phyloP scores from a whole-genome alignment of 1,139 yeast species.

The Scheffersomyces stambukii region DNA sequence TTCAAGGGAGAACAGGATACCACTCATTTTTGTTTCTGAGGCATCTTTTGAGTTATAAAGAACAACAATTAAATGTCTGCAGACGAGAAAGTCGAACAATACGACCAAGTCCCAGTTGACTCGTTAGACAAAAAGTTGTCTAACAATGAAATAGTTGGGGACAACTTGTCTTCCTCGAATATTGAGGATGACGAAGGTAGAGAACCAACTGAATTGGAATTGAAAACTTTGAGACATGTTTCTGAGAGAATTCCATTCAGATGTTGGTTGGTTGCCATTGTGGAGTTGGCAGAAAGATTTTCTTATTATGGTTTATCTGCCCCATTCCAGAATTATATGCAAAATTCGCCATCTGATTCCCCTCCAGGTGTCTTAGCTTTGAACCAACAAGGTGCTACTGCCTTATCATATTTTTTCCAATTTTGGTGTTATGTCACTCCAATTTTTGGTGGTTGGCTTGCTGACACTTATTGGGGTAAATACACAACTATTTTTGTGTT shows the following conservation, averaged over 20 bases:
- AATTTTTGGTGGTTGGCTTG: conserved; percentile 68
- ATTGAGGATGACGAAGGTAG: conserved; percentile 21
- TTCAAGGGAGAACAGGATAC: too few relatives aligned
- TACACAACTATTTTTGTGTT: conserved; percentile 64
- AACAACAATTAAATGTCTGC: too few relatives aligned
- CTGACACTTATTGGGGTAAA: conserved; percentile 74
- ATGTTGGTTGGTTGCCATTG: conserved; percentile 72
- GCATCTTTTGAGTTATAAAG: too few relatives aligned
- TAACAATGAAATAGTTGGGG: conserved; percentile 1
- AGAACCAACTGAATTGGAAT: conserved; percentile 36
- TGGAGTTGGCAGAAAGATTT: conserved; percentile 80
- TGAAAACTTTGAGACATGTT: conserved; percentile 39
- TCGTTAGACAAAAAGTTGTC: conserved; percentile 3
- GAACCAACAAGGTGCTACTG: conserved; percentile 66
- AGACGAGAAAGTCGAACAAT: too few relatives aligned
- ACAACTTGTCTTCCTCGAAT: neutral
- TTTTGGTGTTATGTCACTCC: conserved; percentile 86
- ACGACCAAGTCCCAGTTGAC: conserved; percentile 1
- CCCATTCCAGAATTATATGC: conserved; percentile 78
- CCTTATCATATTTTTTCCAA: conserved; percentile 70
- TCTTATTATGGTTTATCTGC: conserved; percentile 79
- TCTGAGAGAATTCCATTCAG: conserved; percentile 36
- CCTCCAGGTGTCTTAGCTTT: conserved; percentile 62
- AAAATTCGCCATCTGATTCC: conserved; percentile 39
- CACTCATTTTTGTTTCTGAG: too few relatives aligned